Conservation (phyloP, 768 basidiomycete species). For the Kwoniella europaea region DNA sequence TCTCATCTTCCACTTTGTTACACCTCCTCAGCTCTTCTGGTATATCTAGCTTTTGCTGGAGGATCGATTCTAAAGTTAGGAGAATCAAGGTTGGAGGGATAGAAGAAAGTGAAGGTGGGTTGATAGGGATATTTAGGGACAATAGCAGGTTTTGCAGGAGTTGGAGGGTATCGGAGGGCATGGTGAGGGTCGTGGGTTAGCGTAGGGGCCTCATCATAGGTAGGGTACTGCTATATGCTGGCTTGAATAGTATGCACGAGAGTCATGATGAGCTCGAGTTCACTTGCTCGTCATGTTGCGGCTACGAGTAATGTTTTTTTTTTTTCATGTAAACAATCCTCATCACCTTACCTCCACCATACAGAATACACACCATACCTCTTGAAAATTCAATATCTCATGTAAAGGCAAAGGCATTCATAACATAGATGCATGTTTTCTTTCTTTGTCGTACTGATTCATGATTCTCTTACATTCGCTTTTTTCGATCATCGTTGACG, state of each 20-base stretch:
- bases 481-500: no score
- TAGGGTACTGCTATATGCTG: not conserved
- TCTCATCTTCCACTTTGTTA: conserved; percentile 21
- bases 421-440: not conserved
- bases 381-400: no score
- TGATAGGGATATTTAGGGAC: conserved; percentile 27
- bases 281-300: conserved; percentile 4
- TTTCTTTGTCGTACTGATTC: not conserved
- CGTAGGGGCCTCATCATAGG: not conserved
- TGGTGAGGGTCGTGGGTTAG: not conserved
- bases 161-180: conserved; percentile 29
- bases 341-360: not conserved
- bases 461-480: no score
- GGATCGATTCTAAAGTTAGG: conserved; percentile 24
- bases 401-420: not conserved
- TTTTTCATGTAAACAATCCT: not conserved
- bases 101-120: conserved; percentile 17
- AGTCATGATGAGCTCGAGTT: not conserved
- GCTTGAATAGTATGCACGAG: not conserved
- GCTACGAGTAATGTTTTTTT: no score
- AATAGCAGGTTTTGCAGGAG: conserved; percentile 23
- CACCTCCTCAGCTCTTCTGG: conserved; percentile 18
- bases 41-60: conserved; percentile 19
- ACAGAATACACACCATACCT: not conserved
- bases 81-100: conserved; percentile 32